Evolutionary conservation across 1,139 yeast genomes (phyloP).

Genomic region (Suhomyces maxii): DNA sequence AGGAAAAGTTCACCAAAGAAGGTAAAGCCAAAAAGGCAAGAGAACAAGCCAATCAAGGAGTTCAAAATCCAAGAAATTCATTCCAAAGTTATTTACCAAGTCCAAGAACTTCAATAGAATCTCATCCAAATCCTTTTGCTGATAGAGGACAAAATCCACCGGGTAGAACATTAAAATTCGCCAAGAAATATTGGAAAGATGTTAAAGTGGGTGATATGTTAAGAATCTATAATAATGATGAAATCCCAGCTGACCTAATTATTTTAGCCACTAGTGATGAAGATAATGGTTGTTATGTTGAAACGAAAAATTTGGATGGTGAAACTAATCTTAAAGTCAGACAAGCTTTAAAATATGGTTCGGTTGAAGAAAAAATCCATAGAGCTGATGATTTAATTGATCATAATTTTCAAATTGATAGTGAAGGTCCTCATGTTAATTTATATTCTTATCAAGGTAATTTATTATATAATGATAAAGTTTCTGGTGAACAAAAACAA

Average conservation of each 20-base stretch:
- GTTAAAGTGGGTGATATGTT: constrained; percentile 56
- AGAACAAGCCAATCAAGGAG: constrained; percentile 17
- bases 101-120: constrained; percentile 8
- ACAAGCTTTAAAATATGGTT: constrained; percentile 47
- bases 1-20: constrained; percentile 35
- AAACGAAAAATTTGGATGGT: constrained; percentile 62
- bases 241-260: constrained; percentile 57
- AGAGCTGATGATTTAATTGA: constrained; percentile 47
- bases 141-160: constrained; percentile 9
- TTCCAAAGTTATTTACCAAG: constrained; percentile 29
- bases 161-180: constrained; percentile 30
- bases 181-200: constrained; percentile 50
- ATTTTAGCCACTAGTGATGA: constrained; percentile 54
- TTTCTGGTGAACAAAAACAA: constrained; percentile 19
- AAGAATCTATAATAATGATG: constrained; percentile 54
- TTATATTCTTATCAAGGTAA: constrained; percentile 56
- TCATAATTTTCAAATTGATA: constrained; percentile 44
- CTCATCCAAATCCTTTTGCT: constrained; percentile 21
- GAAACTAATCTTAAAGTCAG: constrained; percentile 61
- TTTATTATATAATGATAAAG: constrained; percentile 30
- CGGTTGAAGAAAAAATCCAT: constrained; percentile 30
- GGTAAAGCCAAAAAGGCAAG: constrained; percentile 37
- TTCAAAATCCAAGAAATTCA: constrained; percentile 26
- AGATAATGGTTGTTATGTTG: constrained; percentile 56
- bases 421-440: constrained; percentile 59